Base-by-base conservation (phyloP, 2,329 filamentous ascomycete genomes). In the Colletotrichum melonis region DNA sequence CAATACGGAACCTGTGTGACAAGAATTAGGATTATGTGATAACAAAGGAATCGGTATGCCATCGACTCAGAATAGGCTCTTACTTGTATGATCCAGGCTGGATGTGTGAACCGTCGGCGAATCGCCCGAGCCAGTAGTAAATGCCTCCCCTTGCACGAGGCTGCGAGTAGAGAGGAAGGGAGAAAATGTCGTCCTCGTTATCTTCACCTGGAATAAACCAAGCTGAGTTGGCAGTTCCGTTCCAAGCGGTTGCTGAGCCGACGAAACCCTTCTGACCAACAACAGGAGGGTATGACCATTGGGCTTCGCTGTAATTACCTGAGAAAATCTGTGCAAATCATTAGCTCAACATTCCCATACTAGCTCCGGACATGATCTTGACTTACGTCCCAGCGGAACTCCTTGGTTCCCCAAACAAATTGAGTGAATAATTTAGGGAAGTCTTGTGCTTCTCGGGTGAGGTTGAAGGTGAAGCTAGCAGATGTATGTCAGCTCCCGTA, bases 281-380 rank as follows among this genome's bases (percentile, higher is more conserved):
- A 1, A 78, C 75, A 0, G 81, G 84, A 2, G 86, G 86, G 63
- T 85, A 86, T 2, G 77, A 67, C 86, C 85, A 87, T 30, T 82
- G 76, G 1, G 75, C 72, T 63, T 86, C 83, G 2, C 78, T 78
- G 80, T 83, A 86, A 28, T 78, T 76, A 6, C 69, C 74, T 1
- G 83, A 80, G 70, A 85, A 86, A 35, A 87, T 84, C 64, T 72
- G 7, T 9, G 2, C 1, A 6, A 28, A 9, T 1, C 16, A 1
- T 63, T 1, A 58, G 30, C 0, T 30, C 1, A 8, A 35, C 8
- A 8, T 38, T 8, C 16, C 4, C 14, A 28, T 1, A 8, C 32
- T 8, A 1, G 54, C 54, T 26, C 14, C 1, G 1, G 32, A 22
- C 1, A 11, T 16, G 2, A 3, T 22, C 30, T 42, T 38, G 24